Percentiles rank a stretch among this genome's conserved stretches.
These are phyloP conservation scores for Neurospora sp. DNA, from an alignment of 495 filamentous ascomycete genomes.

Conservation along the genomic window DNA sequence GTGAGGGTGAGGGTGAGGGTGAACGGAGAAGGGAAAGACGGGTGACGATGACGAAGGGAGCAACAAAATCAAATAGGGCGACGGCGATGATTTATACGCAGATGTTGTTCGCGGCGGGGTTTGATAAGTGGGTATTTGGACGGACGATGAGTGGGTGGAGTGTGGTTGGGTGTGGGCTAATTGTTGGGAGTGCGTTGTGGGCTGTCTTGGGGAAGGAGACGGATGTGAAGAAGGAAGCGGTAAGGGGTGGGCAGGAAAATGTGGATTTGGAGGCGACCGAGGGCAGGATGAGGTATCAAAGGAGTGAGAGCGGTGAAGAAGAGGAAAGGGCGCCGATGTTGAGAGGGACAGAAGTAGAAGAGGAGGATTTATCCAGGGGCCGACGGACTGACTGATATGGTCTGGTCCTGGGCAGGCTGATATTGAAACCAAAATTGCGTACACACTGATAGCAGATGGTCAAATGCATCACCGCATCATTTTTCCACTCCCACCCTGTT, in stretches of 20 bases:
- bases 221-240: constrained; percentile 25
- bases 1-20: neutral
- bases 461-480: neutral
- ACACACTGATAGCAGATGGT: neutral
- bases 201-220: constrained; percentile 51
- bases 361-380: neutral
- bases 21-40: neutral
- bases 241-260: constrained; percentile 2
- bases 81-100: constrained; percentile 88
- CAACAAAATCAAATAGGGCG: constrained; percentile 57
- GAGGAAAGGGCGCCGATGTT: constrained; percentile 18
- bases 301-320: constrained; percentile 1
- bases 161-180: constrained; percentile 64
- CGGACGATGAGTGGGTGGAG: constrained; percentile 55
- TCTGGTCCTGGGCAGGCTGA: neutral
- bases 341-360: constrained; percentile 2
- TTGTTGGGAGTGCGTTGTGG: constrained; percentile 72
- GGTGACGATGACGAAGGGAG: constrained; percentile 4
- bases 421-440: neutral
- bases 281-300: neutral
- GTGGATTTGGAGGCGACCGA: constrained; percentile 4
- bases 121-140: constrained; percentile 72
- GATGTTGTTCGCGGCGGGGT: constrained; percentile 82
- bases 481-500: neutral
- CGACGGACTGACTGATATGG: neutral